Evolutionary conservation across 2,329 filamentous ascomycete genomes (phyloP).

Genomic region (Aspergillus sp.): DNA sequence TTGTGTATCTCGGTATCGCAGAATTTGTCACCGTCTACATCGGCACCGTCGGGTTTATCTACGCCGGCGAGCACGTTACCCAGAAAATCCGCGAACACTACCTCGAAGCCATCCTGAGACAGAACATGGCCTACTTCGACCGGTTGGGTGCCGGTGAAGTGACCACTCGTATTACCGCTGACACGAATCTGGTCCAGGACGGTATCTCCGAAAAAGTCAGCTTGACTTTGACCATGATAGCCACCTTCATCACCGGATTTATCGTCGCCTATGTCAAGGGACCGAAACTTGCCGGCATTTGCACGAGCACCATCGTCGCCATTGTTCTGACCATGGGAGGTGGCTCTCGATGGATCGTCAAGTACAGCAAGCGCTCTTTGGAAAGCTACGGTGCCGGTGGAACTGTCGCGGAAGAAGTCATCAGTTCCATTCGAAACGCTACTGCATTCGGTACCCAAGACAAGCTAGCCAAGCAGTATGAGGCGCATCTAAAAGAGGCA

Average conservation of each 20-base stretch:
- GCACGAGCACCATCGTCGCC: slow-evolving; percentile 71
- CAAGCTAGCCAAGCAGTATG: slow-evolving; percentile 80
- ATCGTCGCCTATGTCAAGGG: slow-evolving; percentile 84
- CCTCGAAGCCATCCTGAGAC: slow-evolving; percentile 70
- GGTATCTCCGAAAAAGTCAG: slow-evolving; percentile 86
- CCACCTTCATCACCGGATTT: slow-evolving; percentile 82
- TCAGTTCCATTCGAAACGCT: slow-evolving; percentile 87
- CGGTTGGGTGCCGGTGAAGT: slow-evolving; percentile 88
- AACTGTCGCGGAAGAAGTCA: slow-evolving; percentile 84
- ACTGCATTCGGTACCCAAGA: slow-evolving; percentile 90
- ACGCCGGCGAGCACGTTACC: slow-evolving; percentile 69
- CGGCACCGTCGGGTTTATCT: slow-evolving; percentile 82
- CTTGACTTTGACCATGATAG: slow-evolving; percentile 64
- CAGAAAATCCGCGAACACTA: slow-evolving; percentile 76
- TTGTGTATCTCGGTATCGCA: slow-evolving; percentile 73
- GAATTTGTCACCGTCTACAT: slow-evolving; percentile 73
- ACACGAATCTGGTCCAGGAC: slow-evolving; percentile 88
- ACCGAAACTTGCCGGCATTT: slow-evolving; percentile 88
- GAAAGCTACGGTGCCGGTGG: slow-evolving; percentile 76
- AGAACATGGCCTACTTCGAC: slow-evolving; percentile 91
- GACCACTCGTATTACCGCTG: slow-evolving; percentile 86
- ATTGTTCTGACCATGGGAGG: slow-evolving; percentile 69
- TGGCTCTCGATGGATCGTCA: slow-evolving; percentile 67
- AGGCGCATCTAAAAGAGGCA: slow-evolving; percentile 62
- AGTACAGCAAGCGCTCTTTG: slow-evolving; percentile 69